phyloP scores from a whole-genome alignment of 1,284 basidiomycete genomes.

The Rhodofomes roseus region DNA sequence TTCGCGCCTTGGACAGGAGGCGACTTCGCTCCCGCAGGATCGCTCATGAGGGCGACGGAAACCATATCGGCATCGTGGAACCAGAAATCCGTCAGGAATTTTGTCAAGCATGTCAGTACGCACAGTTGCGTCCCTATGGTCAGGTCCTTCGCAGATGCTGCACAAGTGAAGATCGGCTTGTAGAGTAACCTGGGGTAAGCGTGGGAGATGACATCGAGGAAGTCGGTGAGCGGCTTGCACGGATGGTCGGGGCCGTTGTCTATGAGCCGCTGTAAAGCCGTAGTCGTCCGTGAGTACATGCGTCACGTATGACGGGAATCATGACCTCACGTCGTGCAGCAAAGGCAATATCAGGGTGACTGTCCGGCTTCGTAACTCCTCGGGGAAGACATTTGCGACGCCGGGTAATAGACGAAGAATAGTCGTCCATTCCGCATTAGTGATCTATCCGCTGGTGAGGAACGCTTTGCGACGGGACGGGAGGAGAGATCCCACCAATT shows the following conservation, averaged over 20 bases:
- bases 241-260: slow-evolving; percentile 46
- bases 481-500: slow-evolving; percentile 35
- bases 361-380: slow-evolving; percentile 37
- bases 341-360: slow-evolving; percentile 37
- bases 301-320: neutral
- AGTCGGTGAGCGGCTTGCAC: slow-evolving; percentile 39
- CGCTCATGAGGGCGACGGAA: slow-evolving; percentile 63
- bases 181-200: slow-evolving; percentile 65
- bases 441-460: slow-evolving; percentile 32
- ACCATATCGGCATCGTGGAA: slow-evolving; percentile 75
- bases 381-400: slow-evolving; percentile 40
- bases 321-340: slow-evolving; percentile 49
- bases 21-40: slow-evolving; percentile 29
- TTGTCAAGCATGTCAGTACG: slow-evolving; percentile 46
- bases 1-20: slow-evolving; percentile 21
- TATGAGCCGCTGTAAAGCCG: slow-evolving; percentile 37
- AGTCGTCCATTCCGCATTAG: slow-evolving; percentile 38
- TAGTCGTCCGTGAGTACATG: slow-evolving; percentile 14
- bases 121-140: slow-evolving; percentile 58
- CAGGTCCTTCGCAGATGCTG: slow-evolving; percentile 56
- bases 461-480: neutral
- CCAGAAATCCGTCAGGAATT: slow-evolving; percentile 64
- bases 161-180: slow-evolving; percentile 71
- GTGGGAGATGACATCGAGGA: slow-evolving; percentile 49
- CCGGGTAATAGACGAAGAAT: slow-evolving; percentile 37